Conservation (phyloP, 2,329 filamentous ascomycete species). For the Alternaria burnsii region DNA sequence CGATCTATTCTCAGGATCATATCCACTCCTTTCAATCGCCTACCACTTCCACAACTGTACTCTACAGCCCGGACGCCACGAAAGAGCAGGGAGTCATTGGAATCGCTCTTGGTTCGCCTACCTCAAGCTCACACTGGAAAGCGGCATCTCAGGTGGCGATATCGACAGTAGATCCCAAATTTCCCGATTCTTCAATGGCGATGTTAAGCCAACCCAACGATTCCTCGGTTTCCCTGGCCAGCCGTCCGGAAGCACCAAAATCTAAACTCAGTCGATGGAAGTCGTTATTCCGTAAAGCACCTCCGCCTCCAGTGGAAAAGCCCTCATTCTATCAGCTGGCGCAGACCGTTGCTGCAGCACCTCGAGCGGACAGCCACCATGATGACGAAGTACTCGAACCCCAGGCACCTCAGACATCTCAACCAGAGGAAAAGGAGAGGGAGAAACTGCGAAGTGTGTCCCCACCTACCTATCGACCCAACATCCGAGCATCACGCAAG, state of each 20-base stretch:
- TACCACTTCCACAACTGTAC: slow-evolving; percentile 40
- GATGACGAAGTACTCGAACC: slow-evolving; percentile 37
- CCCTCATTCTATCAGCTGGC: slow-evolving; percentile 49
- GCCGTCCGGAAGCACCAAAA: slow-evolving; percentile 33
- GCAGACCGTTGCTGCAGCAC: slow-evolving; percentile 28
- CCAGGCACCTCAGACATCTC: slow-evolving; percentile 17
- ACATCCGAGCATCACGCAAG: slow-evolving; percentile 43
- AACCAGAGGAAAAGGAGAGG: slow-evolving; percentile 27
- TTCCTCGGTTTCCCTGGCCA: slow-evolving; percentile 19
- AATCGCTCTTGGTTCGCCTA: slow-evolving; percentile 52
- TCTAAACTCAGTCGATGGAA: slow-evolving; percentile 52
- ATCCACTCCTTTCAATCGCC: slow-evolving; percentile 40
- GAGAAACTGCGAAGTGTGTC: slow-evolving; percentile 29
- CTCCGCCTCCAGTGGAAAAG: slow-evolving; percentile 35
- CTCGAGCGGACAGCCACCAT: slow-evolving; percentile 45
- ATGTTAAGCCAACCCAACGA: slow-evolving; percentile 7
- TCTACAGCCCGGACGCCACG: slow-evolving; percentile 43
- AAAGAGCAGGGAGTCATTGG: slow-evolving; percentile 47
- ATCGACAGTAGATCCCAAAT: slow-evolving; percentile 12
- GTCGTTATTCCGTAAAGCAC: slow-evolving; percentile 49
- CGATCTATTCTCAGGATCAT: slow-evolving; percentile 34
- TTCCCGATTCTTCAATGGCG: slow-evolving; percentile 22
- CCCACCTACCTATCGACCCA: slow-evolving; percentile 41
- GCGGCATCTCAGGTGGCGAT: slow-evolving; percentile 29
- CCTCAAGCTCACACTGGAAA: slow-evolving; percentile 42